Conservation (phyloP, 495 filamentous ascomycete species). For the Sphaerosporella brunnea region DNA sequence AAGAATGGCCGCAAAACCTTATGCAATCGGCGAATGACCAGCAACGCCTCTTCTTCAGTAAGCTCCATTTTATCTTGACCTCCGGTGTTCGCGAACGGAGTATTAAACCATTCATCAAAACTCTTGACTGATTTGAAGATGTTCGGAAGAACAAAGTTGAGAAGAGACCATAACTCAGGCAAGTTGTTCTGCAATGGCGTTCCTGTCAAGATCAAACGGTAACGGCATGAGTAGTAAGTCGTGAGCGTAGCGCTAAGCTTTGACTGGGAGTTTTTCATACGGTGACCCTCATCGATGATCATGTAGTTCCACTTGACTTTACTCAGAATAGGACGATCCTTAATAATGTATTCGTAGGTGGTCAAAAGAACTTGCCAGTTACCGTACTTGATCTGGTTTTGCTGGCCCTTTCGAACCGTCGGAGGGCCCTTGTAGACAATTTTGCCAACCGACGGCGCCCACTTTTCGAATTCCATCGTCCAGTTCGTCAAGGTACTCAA, state of each 20-base stretch:
- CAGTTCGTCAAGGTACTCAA: slow-evolving; percentile 90
- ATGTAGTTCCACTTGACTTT: slow-evolving; percentile 99
- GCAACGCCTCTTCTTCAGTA: slow-evolving; percentile 96
- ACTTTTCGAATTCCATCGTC: slow-evolving; percentile 97
- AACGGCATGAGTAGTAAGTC: slow-evolving; percentile 83
- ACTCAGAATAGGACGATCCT: slow-evolving; percentile 79
- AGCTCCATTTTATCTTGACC: slow-evolving; percentile 96
- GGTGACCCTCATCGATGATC: slow-evolving; percentile 98
- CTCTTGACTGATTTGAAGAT: slow-evolving; percentile 99
- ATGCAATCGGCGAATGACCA: slow-evolving; percentile 94
- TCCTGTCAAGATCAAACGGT: slow-evolving; percentile 90
- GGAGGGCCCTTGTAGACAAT: slow-evolving; percentile 97
- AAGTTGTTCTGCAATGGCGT: slow-evolving; percentile 96
- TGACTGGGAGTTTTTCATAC: slow-evolving; percentile 98
- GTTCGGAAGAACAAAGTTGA: slow-evolving; percentile 94
- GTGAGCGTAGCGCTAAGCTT: slow-evolving; percentile 91
- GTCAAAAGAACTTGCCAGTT: slow-evolving; percentile 92
- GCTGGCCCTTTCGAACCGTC: slow-evolving; percentile 69
- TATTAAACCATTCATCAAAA: slow-evolving; percentile 99
- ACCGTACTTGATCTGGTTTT: slow-evolving; percentile 83
- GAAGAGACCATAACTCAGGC: slow-evolving; percentile 85
- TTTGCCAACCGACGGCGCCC: slow-evolving; percentile 70
- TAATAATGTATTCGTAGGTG: slow-evolving; percentile 99
- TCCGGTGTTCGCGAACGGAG: slow-evolving; percentile 95
- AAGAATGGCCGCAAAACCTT: slow-evolving; percentile 96